Evolutionary conservation across 2,329 filamentous ascomycete species (phyloP).

Genomic region (Cladosporium halotolerans): DNA sequence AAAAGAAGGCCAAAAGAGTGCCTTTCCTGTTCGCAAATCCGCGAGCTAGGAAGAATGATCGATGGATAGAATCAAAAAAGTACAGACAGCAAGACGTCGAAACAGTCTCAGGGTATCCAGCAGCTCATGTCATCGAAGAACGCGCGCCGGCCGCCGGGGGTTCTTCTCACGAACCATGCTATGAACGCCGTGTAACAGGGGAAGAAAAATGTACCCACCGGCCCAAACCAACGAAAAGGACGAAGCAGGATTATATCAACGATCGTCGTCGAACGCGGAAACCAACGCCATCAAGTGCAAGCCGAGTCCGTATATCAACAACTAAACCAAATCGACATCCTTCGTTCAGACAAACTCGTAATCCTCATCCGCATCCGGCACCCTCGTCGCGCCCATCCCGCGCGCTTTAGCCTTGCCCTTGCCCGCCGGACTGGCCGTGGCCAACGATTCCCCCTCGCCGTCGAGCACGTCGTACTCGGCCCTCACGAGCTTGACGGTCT

Average conservation of each 20-base stretch:
- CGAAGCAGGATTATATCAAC: neutral
- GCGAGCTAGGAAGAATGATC: too few relatives aligned
- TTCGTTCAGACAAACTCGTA: constrained; percentile 30
- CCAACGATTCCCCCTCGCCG: constrained; percentile 28
- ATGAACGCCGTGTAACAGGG: constrained; percentile 1
- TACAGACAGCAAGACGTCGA: too few relatives aligned
- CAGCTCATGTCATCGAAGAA: constrained; percentile 25
- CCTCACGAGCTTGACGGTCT: constrained; percentile 55
- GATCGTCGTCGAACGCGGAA: neutral
- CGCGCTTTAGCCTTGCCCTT: constrained; percentile 29
- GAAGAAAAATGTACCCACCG: neutral
- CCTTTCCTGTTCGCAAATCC: too few relatives aligned
- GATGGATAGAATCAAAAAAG: neutral
- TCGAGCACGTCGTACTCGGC: constrained; percentile 54
- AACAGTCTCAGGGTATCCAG: constrained; percentile 15
- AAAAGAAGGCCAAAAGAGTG: too few relatives aligned
- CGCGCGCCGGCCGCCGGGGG: constrained; percentile 13
- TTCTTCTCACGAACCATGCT: constrained; percentile 13
- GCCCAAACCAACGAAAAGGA: neutral
- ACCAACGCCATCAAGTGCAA: constrained; percentile 10
- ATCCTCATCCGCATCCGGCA: constrained; percentile 28
- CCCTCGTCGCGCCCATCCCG: constrained; percentile 22
- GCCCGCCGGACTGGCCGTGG: constrained; percentile 23
- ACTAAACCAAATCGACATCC: neutral
- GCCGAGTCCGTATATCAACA: neutral